Evolutionary conservation across 441 rosid species (phyloP), one percentile per base, ranked within the genome.

Genomic region (Erodium trifolium): DNA sequence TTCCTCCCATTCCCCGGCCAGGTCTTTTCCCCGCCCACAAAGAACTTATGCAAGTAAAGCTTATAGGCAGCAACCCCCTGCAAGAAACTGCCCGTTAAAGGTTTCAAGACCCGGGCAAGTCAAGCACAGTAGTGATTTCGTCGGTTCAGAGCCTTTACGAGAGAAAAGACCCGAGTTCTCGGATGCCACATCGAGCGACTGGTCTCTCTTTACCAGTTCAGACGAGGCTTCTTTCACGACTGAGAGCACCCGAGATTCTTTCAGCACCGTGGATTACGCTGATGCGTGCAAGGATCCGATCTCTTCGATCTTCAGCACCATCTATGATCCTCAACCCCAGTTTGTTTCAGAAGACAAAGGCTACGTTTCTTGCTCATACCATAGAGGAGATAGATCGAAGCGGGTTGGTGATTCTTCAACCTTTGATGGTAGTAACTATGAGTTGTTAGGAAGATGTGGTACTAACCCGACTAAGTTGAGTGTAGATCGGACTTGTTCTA

Each of bases 211-310:
- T 72, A 88, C 97, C 45, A 91, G 95, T 82, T 91, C 93, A 27
- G 97, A 91, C 1, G 97, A 91, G 77, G 91, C 95, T 75, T 87
- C 97, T n/a, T 86, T 88, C 78, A 88, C 95, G 13, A 91, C 97
- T 0, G 97, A 91, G 78, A 88, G 94, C 75, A 80, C 97, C 7
- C 78, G 95, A 75, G 97, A 88, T 79, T 91, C 97, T 2, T 86
- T 87, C 80, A 91, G 94, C 76, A 88, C 88, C 1, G 67, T 81
- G 18, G 94, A 90, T 77, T 78, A 85, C 72, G 67, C 87, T 3
- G 94, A 88, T 72, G 77, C 75, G 27, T 78, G 89, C 81, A 80
- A 81, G 39, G 96, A 86, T 76, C 78, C 84, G 1, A 74, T 82
- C 78, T 76, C 81, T 67, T 71, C 92, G 16, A 80, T 85, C 77